Base-by-base conservation (phyloP, 192 early-diverging fungal species). In the Coemansia sp. region DNA sequence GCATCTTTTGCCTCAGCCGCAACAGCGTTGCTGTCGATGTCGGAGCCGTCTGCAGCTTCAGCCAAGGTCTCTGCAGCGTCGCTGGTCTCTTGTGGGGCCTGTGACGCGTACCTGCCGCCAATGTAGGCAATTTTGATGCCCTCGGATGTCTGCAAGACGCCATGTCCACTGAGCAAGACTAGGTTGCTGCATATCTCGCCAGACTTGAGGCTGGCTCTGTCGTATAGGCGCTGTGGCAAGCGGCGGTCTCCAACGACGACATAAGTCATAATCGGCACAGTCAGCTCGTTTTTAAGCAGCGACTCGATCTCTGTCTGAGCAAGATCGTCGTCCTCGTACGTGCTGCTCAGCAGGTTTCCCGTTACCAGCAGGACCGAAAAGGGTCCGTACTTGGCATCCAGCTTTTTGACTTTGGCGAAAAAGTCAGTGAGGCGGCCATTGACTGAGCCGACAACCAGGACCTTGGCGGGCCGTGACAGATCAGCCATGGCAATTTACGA, bases 121-220 rank as follows among this genome's bases (percentile, higher is more conserved):
- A 84, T 56, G 46, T 79, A 84, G 6, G 82, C 82, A 27, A 84
- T 59, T 54, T 71, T 79, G n/a, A 84, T 32, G 19, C 82, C 82
- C 43, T 77, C 73, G 10, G 73, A 68, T n/a, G 82, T 84, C 61
- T 79, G 71, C 45, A 79, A 32, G 17, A 84, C 53, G 38, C 82
- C 82, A 3, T 71, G 68, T 0, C 71, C 87, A 66, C 90, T 89
- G 51, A 95, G 86, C 46, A 87, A 86, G 22, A 87, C 86, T 35
- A 97, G 46, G 62, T 94, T 93, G 32, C 88, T 77, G 72, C 91
- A 92, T 6, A 96, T 63, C 70, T 94, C 91, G 45, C 94, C 94
- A 19, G 79, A 77, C 27, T 57, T 61, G n/a, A 82, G 64, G 22
- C 76, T 63, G 38, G 90, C 85, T 17, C 77, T 83, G 14, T 85